Evolutionary conservation across 2,329 filamentous ascomycete genomes (phyloP).

Genomic region (Pestalotiopsis sp.): DNA sequence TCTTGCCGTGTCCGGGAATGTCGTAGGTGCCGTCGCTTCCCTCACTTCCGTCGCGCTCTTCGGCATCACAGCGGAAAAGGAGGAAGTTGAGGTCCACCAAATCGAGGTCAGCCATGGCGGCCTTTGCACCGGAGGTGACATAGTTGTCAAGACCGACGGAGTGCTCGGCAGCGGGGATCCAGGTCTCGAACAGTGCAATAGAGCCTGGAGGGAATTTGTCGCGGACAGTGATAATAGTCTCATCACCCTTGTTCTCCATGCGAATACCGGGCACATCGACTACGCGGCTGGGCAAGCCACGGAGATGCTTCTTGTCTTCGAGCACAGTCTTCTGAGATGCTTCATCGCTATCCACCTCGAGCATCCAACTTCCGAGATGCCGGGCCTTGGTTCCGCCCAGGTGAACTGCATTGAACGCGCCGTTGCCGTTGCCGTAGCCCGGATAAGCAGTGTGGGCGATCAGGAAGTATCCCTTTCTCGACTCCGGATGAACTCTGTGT

Average conservation of each 20-base stretch:
- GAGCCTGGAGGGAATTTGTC: constrained; percentile 90
- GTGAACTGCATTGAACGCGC: constrained; percentile 76
- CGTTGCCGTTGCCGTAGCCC: constrained; percentile 84
- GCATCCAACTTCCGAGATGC: constrained; percentile 86
- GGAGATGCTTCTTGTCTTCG: constrained; percentile 71
- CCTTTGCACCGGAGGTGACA: constrained; percentile 78
- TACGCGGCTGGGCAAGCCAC: constrained; percentile 83
- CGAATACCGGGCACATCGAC: constrained; percentile 73
- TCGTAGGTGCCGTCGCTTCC: constrained; percentile 87
- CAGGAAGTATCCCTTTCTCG: constrained; percentile 90
- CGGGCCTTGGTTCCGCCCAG: constrained; percentile 84
- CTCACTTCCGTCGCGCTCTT: constrained; percentile 77
- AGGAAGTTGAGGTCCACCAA: constrained; percentile 89
- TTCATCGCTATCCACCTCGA: constrained; percentile 81
- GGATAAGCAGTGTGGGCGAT: constrained; percentile 97
- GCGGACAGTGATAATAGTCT: constrained; percentile 79
- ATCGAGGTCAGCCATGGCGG: constrained; percentile 74
- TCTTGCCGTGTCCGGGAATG: constrained; percentile 79
- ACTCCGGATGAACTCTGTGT: constrained; percentile 90
- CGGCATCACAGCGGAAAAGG: constrained; percentile 87
- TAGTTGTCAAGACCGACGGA: constrained; percentile 82
- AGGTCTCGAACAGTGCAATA: constrained; percentile 94
- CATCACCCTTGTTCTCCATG: constrained; percentile 71
- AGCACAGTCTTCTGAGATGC: constrained; percentile 67
- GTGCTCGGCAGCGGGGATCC: constrained; percentile 87